phyloP scores from a whole-genome alignment of 768 basidiomycete genomes.

The Hypholoma sublateritium region DNA sequence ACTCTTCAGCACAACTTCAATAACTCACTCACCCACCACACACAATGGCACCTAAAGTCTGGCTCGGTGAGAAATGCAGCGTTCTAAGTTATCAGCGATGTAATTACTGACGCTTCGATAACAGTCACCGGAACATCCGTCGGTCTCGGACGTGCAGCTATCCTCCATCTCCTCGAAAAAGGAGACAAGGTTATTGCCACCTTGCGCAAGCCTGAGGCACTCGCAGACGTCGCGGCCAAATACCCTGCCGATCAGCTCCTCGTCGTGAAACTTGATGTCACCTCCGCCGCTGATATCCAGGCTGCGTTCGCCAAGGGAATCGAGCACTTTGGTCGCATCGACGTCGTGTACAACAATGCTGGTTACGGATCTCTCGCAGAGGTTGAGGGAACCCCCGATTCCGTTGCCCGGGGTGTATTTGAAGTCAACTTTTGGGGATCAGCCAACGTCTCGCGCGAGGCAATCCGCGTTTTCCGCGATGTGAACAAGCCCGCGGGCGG shows the following conservation, averaged over 20 bases:
- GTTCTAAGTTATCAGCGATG: too few relatives aligned
- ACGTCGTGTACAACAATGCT: conserved; percentile 10
- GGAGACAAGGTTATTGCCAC: background rate
- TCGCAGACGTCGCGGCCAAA: background rate
- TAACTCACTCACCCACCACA: background rate
- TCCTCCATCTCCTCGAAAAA: background rate
- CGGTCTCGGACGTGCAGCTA: background rate
- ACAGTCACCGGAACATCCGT: background rate
- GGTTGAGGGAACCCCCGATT: background rate
- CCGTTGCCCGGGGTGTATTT: background rate
- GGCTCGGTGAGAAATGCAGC: too few relatives aligned
- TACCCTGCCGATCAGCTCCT: background rate
- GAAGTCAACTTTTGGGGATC: conserved; percentile 1
- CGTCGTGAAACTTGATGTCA: conserved; percentile 6
- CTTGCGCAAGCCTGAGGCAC: background rate
- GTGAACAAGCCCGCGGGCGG: background rate
- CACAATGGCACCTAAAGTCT: too few relatives aligned
- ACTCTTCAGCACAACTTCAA: too few relatives aligned
- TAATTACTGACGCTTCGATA: too few relatives aligned
- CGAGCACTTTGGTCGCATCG: background rate
- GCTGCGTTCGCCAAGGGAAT: background rate
- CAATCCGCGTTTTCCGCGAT: background rate
- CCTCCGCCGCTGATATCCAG: background rate
- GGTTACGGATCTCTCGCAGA: background rate
- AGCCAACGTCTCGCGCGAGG: background rate